These are phyloP conservation scores for Porcisia deanei DNA, from an alignment of 208 protist species.

Conservation along the genomic window DNA sequence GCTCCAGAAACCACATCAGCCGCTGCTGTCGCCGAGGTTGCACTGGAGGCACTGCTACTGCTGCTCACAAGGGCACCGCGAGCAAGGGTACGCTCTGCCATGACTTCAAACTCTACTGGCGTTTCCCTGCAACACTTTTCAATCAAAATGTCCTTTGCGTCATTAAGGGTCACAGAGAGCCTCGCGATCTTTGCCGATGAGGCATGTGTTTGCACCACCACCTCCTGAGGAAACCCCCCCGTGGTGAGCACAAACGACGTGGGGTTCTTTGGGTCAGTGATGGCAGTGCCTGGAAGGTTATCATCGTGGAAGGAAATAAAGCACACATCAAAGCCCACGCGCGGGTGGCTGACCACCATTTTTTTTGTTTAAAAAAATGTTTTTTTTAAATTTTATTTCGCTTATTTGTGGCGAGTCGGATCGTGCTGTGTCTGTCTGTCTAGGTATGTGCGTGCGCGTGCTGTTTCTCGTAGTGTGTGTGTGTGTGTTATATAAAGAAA, in stretches of 20 bases:
- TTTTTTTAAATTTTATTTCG: background rate
- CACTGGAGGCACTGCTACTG: background rate
- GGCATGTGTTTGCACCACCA: constrained; percentile 66
- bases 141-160: constrained; percentile 72
- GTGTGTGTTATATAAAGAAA: background rate
- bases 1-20: constrained; percentile 1
- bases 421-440: background rate
- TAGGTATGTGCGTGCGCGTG: background rate
- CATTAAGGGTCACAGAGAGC: constrained; percentile 60
- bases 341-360: constrained; percentile 23
- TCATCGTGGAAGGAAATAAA: constrained; percentile 85
- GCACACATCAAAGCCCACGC: constrained; percentile 58
- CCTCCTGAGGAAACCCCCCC: constrained; percentile 82
- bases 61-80: constrained; percentile 22
- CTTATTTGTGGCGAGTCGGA: background rate
- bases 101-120: constrained; percentile 39
- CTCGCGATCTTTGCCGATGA: constrained; percentile 57
- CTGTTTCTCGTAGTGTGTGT: background rate
- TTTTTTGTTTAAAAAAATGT: background rate
- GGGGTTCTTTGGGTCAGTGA: constrained; percentile 45
- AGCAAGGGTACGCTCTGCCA: constrained; percentile 54
- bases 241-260: constrained; percentile 83
- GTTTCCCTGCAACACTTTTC: constrained; percentile 40
- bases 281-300: constrained; percentile 38
- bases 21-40: background rate